Evolutionary conservation across 2,329 filamentous ascomycete genomes (phyloP).

Genomic region (Xylaria sp.): DNA sequence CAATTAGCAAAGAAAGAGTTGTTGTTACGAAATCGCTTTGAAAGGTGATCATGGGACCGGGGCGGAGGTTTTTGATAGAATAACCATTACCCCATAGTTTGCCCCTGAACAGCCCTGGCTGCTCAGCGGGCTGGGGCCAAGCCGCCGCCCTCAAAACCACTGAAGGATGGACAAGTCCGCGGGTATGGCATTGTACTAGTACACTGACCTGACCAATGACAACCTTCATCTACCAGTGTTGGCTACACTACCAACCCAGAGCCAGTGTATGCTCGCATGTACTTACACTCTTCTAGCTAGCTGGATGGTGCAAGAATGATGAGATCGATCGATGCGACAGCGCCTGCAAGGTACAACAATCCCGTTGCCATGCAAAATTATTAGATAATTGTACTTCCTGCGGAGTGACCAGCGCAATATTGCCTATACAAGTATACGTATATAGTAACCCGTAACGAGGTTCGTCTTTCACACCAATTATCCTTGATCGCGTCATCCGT

Average conservation of each 20-base stretch:
- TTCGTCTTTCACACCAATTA: not conserved
- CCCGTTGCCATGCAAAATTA: not conserved
- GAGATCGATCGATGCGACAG: slow-evolving; percentile 31
- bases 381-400: not conserved
- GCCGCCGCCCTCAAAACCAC: slow-evolving; percentile 19
- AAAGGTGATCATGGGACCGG: slow-evolving; percentile 43
- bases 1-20: slow-evolving; percentile 47
- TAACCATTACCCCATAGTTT: slow-evolving; percentile 52
- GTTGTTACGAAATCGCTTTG: slow-evolving; percentile 48
- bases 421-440: not conserved
- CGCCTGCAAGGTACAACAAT: slow-evolving; percentile 18
- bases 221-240: not conserved
- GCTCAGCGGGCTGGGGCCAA: slow-evolving; percentile 22
- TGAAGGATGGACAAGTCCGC: slow-evolving; percentile 14
- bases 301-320: slow-evolving; percentile 29
- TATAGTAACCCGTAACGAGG: not conserved
- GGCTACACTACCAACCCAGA: not conserved
- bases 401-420: not conserved
- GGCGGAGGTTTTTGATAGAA: slow-evolving; percentile 44
- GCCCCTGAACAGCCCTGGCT: slow-evolving; percentile 34
- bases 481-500: slow-evolving; percentile 17
- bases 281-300: no score
- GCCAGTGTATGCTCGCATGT: no score
- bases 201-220: slow-evolving; percentile 22
- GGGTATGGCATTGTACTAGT: slow-evolving; percentile 1